These are phyloP conservation scores for Phytophthora meadii DNA, from an alignment of 352 stramenopile genomes.

Conservation along the genomic window DNA sequence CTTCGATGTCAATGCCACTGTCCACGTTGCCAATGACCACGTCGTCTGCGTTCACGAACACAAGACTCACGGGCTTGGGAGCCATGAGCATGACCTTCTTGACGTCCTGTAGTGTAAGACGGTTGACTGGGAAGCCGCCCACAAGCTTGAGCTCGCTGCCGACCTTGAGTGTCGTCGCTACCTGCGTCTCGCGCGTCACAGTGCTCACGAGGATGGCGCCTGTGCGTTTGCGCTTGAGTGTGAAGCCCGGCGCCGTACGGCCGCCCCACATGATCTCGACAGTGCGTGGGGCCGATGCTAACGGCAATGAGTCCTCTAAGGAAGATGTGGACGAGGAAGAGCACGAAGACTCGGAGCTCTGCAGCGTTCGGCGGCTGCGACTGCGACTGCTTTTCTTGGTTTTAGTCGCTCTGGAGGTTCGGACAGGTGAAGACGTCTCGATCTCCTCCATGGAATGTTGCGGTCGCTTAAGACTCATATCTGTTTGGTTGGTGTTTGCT, in stretches of 20 bases:
- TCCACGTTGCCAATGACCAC: conserved; percentile 37
- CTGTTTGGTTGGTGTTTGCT: not conserved
- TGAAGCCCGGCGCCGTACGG: conserved; percentile 60
- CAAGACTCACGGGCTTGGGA: conserved; percentile 78
- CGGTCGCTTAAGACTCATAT: conserved; percentile 36
- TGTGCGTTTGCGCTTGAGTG: conserved; percentile 77
- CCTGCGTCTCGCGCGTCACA: conserved; percentile 42
- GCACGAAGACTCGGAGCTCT: conserved; percentile 13
- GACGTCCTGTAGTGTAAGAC: conserved; percentile 71
- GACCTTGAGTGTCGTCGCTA: conserved; percentile 48
- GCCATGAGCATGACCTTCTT: conserved; percentile 83
- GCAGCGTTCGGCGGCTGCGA: conserved; percentile 21
- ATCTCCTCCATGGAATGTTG: conserved; percentile 20
- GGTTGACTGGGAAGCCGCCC: conserved; percentile 73
- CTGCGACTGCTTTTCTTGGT: conserved; percentile 15
- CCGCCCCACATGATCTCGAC: conserved; percentile 80
- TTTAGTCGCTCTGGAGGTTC: conserved; percentile 2
- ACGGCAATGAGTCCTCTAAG: conserved; percentile 6
- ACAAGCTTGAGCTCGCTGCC: conserved; percentile 82
- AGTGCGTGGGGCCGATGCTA: conserved; percentile 50
- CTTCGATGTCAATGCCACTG: conserved; percentile 32
- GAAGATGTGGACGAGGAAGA: conserved; percentile 19
- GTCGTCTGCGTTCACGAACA: conserved; percentile 75
- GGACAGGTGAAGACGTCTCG: not conserved
- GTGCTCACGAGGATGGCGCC: conserved; percentile 76